Conservation (phyloP, 225 moss, liverwort and hornwort genomes). For the Thuidium tamariscinum region DNA sequence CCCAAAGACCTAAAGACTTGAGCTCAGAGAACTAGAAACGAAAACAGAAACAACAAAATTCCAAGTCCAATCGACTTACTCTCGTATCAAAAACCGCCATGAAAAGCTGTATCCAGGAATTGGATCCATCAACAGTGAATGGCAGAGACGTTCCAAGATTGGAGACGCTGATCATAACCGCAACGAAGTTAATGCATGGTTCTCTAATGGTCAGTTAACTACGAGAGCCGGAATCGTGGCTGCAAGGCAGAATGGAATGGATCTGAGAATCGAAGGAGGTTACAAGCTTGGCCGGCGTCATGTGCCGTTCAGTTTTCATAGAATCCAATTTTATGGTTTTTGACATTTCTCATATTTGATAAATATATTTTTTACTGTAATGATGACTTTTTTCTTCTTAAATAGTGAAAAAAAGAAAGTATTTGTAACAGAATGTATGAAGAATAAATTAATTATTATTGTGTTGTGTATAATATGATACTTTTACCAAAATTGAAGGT, state of each 20-base stretch:
- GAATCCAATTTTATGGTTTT: background rate
- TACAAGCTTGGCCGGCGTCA: background rate
- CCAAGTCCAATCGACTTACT: background rate
- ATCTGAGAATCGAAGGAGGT: conserved; percentile 5
- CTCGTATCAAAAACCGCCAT: background rate
- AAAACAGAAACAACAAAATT: background rate
- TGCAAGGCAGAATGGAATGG: background rate
- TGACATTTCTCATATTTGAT: background rate
- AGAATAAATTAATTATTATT: too few relatives aligned
- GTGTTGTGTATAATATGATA: background rate
- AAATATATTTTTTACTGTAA: background rate
- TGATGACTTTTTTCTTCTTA: background rate
- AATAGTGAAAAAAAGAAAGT: too few relatives aligned
- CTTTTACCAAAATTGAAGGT: background rate
- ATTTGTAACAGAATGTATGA: background rate
- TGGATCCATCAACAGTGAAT: background rate
- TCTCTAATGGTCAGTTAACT: background rate
- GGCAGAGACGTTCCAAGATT: background rate
- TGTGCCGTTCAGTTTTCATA: background rate
- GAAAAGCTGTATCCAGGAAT: background rate
- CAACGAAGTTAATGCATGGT: background rate
- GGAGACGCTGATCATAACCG: background rate
- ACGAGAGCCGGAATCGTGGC: background rate
- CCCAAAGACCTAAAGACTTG: background rate
- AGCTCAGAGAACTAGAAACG: background rate